A percentile compares a stretch with the other conserved stretches of the same genome.
These are phyloP conservation scores for Claviceps quebecensis DNA, from an alignment of 2,329 filamentous ascomycete species.

Conservation along the genomic window DNA sequence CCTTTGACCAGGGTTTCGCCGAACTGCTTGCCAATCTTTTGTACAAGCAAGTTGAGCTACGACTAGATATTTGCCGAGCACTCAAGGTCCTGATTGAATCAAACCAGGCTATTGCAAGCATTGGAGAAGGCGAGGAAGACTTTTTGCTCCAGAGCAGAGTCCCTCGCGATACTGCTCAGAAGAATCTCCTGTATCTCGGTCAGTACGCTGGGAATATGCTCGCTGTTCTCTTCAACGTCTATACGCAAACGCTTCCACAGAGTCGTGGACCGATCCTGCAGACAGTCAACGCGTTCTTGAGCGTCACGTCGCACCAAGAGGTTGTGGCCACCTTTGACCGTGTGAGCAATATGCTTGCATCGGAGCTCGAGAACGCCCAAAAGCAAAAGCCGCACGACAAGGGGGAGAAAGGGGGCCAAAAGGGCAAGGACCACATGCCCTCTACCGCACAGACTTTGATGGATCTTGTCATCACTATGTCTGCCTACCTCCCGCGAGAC, in stretches of 20 bases:
- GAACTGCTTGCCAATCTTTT: slow-evolving; percentile 83
- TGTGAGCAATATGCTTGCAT: slow-evolving; percentile 71
- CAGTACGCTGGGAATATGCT: slow-evolving; percentile 76
- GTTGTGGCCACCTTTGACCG: slow-evolving; percentile 79
- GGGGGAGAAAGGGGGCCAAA: slow-evolving; percentile 47
- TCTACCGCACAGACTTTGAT: slow-evolving; percentile 90
- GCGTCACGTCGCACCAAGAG: slow-evolving; percentile 66
- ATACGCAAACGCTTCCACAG: slow-evolving; percentile 88
- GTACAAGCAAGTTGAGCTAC: slow-evolving; percentile 79
- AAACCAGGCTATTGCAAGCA: slow-evolving; percentile 63
- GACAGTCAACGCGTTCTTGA: slow-evolving; percentile 89
- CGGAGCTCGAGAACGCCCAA: slow-evolving; percentile 43
- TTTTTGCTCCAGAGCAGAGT: slow-evolving; percentile 67
- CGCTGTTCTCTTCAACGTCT: slow-evolving; percentile 97
- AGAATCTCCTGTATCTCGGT: slow-evolving; percentile 71
- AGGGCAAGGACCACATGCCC: slow-evolving; percentile 61
- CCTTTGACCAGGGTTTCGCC: slow-evolving; percentile 80
- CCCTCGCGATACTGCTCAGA: slow-evolving; percentile 57
- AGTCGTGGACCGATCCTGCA: slow-evolving; percentile 82
- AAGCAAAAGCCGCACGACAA: slow-evolving; percentile 46
- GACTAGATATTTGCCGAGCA: slow-evolving; percentile 74
- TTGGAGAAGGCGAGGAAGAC: slow-evolving; percentile 56
- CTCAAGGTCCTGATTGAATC: slow-evolving; percentile 83
- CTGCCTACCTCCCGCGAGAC: slow-evolving; percentile 76
- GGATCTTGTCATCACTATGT: slow-evolving; percentile 93